Evolutionary conservation across 495 filamentous ascomycete species (phyloP).

Genomic region (Xylaria castorea): DNA sequence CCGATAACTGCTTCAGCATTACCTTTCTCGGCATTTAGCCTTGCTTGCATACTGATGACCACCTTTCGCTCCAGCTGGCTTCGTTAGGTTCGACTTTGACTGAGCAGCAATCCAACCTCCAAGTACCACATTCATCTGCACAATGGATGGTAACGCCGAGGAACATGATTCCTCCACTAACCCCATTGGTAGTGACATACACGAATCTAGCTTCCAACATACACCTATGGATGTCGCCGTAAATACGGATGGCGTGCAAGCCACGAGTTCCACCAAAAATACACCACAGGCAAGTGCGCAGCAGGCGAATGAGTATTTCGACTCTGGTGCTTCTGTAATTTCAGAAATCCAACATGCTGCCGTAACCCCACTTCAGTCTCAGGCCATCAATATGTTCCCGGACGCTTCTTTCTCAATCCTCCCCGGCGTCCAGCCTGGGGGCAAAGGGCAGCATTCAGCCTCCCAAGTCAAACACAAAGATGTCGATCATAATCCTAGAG

Average conservation of each 20-base stretch:
- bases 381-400: background rate
- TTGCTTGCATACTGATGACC: background rate
- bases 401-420: background rate
- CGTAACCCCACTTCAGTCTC: background rate
- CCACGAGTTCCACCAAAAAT: background rate
- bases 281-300: background rate
- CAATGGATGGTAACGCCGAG: background rate
- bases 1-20: background rate
- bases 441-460: background rate
- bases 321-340: background rate
- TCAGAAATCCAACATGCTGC: background rate
- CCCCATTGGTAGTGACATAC: background rate
- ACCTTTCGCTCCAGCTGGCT: background rate
- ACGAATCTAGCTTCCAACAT: background rate
- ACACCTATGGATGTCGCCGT: background rate
- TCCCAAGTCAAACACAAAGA: background rate
- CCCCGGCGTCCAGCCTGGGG: background rate
- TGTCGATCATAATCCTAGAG: background rate
- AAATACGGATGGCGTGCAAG: background rate
- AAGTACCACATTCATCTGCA: background rate
- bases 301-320: background rate
- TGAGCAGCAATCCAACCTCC: background rate
- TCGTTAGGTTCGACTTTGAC: background rate
- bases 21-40: background rate
- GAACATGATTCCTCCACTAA: background rate